phyloP scores from a whole-genome alignment of 2,329 filamentous ascomycete genomes.

The Fusarium penzigii region DNA sequence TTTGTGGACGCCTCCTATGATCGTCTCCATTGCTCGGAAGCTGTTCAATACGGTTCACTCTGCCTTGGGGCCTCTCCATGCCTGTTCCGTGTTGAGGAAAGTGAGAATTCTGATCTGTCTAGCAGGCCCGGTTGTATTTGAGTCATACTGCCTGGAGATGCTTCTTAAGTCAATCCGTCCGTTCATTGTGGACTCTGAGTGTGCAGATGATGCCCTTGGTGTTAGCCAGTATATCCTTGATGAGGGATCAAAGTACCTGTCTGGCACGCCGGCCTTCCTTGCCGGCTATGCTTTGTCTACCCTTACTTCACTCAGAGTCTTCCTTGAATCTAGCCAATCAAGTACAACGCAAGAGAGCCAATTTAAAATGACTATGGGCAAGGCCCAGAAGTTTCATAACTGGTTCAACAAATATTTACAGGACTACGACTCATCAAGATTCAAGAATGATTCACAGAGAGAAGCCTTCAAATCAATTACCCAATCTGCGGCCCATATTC shows the following conservation, averaged over 20 bases:
- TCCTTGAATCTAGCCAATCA: constrained; percentile 72
- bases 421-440: constrained; percentile 57
- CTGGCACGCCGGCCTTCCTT: constrained; percentile 69
- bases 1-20: constrained; percentile 76
- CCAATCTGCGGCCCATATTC: constrained; percentile 66
- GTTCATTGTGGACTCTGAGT: constrained; percentile 80
- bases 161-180: constrained; percentile 76
- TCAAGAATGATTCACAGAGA: constrained; percentile 49
- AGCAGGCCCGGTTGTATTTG: constrained; percentile 69
- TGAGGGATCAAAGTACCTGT: constrained; percentile 66
- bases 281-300: constrained; percentile 79
- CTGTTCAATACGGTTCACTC: constrained; percentile 80
- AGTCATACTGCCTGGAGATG: constrained; percentile 88
- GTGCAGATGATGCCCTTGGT: constrained; percentile 86
- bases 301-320: constrained; percentile 74
- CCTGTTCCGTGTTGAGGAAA: constrained; percentile 83
- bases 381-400: constrained; percentile 71
- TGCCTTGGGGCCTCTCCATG: constrained; percentile 82
- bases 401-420: constrained; percentile 77
- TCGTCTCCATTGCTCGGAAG: constrained; percentile 72
- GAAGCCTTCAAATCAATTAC: constrained; percentile 68
- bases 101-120: constrained; percentile 79
- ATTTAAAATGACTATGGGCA: constrained; percentile 73
- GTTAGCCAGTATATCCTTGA: constrained; percentile 81
- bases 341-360: constrained; percentile 85